Evolutionary conservation across 176 grass and related monocot species (phyloP), one percentile per base, ranked within the genome.

Genomic region (Miscanthus lutarioriparius): DNA sequence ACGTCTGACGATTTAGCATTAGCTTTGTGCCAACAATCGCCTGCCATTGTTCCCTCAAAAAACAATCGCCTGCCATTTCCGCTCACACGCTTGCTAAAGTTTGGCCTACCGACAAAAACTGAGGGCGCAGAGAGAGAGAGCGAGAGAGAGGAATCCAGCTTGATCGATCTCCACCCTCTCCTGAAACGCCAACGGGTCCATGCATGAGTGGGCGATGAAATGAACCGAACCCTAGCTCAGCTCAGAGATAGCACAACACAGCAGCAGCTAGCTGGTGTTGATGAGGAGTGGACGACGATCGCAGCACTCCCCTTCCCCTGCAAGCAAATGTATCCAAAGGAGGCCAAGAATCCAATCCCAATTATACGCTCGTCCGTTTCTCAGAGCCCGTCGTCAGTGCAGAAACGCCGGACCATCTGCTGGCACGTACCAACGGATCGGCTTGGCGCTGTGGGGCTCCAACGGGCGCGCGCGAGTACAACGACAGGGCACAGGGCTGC

Each of bases 161-260:
- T 17, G 64, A 45, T 67, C 1, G 4, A 25, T 23, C 68, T 22
- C 22, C 0, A 2, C n/a, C 20, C 12, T 38, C 11, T 47, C 48
- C 49, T 8, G 63, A 59, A 27, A 39, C 22, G 26, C 70, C 70
- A 85, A 43, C 32, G 14, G 23, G 43, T 17, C 7, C n/a, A 53
- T 20, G 16, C 48, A 53, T 54, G 49, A 0, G 5, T 54, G 6
- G 6, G 17, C 6, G 2, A 53, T 22, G 58, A 62, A 62, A 1
- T 12, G 58, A 62, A 62, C 3, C 58, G 3, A 8, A 40, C 0
- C 51, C 51, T 20, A 4, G 22, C 49, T 20, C 0, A 27, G n/a
- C 49, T 66, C 78, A 65, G 78, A 63, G 79, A 86, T 83, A 90
- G 78, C 78, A 64, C 71, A 85, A 81, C 28, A 36, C 70, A 37